Evolutionary conservation across 371 early-diverging fungal genomes (phyloP).

Genomic region (Mortierella polycephala): DNA sequence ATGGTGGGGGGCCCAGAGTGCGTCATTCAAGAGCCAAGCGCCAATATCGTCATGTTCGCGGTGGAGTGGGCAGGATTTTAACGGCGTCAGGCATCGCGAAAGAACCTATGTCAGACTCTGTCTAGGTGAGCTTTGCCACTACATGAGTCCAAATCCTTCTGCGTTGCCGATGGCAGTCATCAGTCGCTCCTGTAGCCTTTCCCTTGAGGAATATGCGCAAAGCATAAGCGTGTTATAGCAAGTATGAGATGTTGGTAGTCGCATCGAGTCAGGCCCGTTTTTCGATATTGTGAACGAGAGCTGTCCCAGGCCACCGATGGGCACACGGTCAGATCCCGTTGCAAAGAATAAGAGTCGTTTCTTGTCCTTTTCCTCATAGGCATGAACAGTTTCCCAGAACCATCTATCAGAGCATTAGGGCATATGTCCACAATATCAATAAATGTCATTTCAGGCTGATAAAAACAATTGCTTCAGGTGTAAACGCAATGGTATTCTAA

Average conservation of each 20-base stretch:
- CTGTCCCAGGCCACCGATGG: slow-evolving; percentile 91
- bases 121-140: slow-evolving; percentile 10
- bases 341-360: slow-evolving; percentile 95
- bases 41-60: slow-evolving; percentile 37
- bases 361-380: slow-evolving; percentile 84
- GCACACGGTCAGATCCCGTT: slow-evolving; percentile 97
- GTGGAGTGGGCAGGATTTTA: slow-evolving; percentile 64
- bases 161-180: slow-evolving; percentile 95
- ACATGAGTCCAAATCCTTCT: slow-evolving; percentile 96
- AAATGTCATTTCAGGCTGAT: neutral
- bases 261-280: slow-evolving; percentile 95
- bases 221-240: slow-evolving; percentile 96
- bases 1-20: neutral
- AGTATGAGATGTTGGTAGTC: slow-evolving; percentile 88
- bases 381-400: slow-evolving; percentile 97
- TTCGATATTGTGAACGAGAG: slow-evolving; percentile 96
- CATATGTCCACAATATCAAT: neutral
- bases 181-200: slow-evolving; percentile 88
- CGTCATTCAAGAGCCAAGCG: neutral
- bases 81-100: neutral
- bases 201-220: slow-evolving; percentile 89
- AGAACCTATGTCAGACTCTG: too few relatives aligned
- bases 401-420: slow-evolving; percentile 33
- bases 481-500: slow-evolving; percentile 11
- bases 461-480: neutral